A percentile compares a stretch with the other conserved stretches of the same genome.
phyloP scores from a whole-genome alignment of 345 rosid species.

The Acer negundo region DNA sequence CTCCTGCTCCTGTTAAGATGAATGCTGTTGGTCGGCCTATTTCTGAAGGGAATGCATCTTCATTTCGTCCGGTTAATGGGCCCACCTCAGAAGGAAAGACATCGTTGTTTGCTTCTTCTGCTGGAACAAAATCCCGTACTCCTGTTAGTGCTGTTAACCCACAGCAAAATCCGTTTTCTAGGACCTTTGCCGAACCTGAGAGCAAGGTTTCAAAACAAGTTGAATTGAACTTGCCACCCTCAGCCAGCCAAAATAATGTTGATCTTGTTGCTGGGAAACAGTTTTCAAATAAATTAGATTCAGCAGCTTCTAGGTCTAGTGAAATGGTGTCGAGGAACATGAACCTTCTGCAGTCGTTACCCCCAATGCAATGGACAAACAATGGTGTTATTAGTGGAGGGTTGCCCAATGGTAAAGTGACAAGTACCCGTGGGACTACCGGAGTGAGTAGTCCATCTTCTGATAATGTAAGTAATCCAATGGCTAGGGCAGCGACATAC shows the following conservation, averaged over 20 bases:
- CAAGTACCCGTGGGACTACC: slow-evolving; percentile 32
- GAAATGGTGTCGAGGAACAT: slow-evolving; percentile 43
- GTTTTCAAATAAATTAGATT: slow-evolving; percentile 42
- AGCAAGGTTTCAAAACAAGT: slow-evolving; percentile 65
- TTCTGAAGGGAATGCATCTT: slow-evolving; percentile 43
- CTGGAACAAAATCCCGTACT: slow-evolving; percentile 29
- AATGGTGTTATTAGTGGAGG: slow-evolving; percentile 43
- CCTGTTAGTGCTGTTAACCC: slow-evolving; percentile 32
- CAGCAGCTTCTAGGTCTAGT: slow-evolving; percentile 31
- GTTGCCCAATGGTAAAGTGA: slow-evolving; percentile 52
- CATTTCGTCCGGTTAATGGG: slow-evolving; percentile 38
- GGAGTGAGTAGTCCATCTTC: slow-evolving; percentile 42
- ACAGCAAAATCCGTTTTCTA: slow-evolving; percentile 42
- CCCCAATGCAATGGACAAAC: slow-evolving; percentile 43
- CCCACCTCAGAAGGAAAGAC: slow-evolving; percentile 40
- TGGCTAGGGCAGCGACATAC: slow-evolving; percentile 38
- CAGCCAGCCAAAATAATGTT: slow-evolving; percentile 45
- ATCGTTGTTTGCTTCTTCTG: slow-evolving; percentile 38
- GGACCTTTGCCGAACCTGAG: slow-evolving; percentile 41
- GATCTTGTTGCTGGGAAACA: slow-evolving; percentile 42
- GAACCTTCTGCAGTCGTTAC: slow-evolving; percentile 38
- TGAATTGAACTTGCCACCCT: slow-evolving; percentile 76
- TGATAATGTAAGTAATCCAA: slow-evolving; percentile 44
- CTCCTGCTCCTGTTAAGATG: slow-evolving; percentile 35
- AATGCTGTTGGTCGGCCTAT: slow-evolving; percentile 27